These are phyloP conservation scores for Zizania palustris DNA, from an alignment of 202 grass and related monocot genomes.

Conservation along the genomic window DNA sequence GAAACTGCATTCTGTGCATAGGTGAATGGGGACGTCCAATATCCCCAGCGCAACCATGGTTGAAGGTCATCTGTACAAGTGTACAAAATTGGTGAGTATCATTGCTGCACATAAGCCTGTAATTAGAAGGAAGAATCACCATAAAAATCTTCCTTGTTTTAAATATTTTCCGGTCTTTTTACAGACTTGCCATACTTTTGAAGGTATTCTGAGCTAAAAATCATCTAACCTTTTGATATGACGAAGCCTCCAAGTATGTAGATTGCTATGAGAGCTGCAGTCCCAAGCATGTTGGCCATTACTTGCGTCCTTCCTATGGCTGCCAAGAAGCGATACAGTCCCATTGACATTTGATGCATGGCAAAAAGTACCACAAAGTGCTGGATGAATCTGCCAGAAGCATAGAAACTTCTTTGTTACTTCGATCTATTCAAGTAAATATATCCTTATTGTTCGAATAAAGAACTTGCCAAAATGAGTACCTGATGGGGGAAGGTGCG, in stretches of 20 bases:
- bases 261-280: conserved; percentile 68
- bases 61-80: conserved; percentile 67
- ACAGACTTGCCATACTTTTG: conserved; percentile 15
- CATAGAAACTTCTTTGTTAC: conserved; percentile 24
- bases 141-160: not conserved
- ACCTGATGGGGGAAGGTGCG: conserved; percentile 82
- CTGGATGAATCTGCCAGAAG: conserved; percentile 65
- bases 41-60: conserved; percentile 79
- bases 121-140: too few relatives aligned
- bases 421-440: conserved; percentile 9
- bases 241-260: conserved; percentile 80
- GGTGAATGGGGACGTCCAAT: conserved; percentile 84
- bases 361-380: conserved; percentile 76
- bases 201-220: conserved; percentile 26
- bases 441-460: conserved; percentile 9
- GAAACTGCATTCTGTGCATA: conserved; percentile 83
- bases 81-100: conserved; percentile 30
- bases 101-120: conserved; percentile 20
- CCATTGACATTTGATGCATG: conserved; percentile 86
- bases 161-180: not conserved
- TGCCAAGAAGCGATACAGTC: conserved; percentile 75
- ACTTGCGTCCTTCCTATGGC: conserved; percentile 76
- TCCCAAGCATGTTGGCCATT: conserved; percentile 70
- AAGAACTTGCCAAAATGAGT: conserved; percentile 21
- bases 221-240: conserved; percentile 77